Base-by-base conservation (phyloP, 179 eudicot genomes). In the Vitellaria paradoxa region DNA sequence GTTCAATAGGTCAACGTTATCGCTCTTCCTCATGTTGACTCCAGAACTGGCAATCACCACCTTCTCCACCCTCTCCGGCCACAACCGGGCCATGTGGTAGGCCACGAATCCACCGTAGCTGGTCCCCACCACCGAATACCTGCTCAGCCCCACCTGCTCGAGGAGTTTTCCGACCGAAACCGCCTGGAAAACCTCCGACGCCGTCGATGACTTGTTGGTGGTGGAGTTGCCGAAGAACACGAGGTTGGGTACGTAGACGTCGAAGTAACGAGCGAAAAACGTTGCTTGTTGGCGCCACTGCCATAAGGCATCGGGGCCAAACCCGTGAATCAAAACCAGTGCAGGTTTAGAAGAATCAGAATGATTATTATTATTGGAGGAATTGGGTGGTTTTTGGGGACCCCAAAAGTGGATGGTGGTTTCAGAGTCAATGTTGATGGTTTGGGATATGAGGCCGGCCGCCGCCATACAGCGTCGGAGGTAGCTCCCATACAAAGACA, bases 81-180 rank as follows among this genome's bases (percentile, higher is more conserved):
- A 87, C 87, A 75, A 84, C 49, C 0, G n/a, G 63, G 86, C 90
- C 86, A 89, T 75, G 0, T 42, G 77, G 67, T 89, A 89, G 18
- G 92, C 89, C 81, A 89, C 92, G 55, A 87, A 85, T 7, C 92
- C 92, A 0, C 92, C 92, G 53, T 89, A 89, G 77, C 92, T 89
- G 42, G 89, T 89, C 30, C 92, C 92, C n/a, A 84, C 81, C 7
- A 86, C 81, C 17, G 85, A 77, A 45, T 82, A 87, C 82, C 63
- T 71, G 14, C 55, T 9, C 13, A 71, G 42, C 14, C 75, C 75
- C 0, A 71, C 63, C 75, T 40, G 84, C 53, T 87, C 90, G 77
- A 87, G 65, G 47, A 89, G 65, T 56, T 82, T 86, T 0, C 57
- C 88, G 5, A 89, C 67, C 18, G 74, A 73, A 0, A 9, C 60